Evolutionary conservation across 2,329 filamentous ascomycete genomes (phyloP).

Genomic region (Dactylellina haptotyla): DNA sequence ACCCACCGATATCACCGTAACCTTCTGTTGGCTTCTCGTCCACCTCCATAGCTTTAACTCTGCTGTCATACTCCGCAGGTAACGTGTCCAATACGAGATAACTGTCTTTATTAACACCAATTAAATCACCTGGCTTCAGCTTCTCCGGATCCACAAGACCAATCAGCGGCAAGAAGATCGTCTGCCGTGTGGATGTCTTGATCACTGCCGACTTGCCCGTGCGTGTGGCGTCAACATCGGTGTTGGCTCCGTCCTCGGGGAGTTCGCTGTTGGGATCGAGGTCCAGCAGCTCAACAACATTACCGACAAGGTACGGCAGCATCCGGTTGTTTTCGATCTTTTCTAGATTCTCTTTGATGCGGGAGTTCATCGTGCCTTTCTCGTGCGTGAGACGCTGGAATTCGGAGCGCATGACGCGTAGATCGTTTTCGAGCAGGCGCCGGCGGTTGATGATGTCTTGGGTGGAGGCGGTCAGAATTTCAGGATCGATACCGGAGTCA

Average conservation of each 20-base stretch:
- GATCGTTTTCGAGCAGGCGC: slow-evolving; percentile 94
- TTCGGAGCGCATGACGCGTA: slow-evolving; percentile 98
- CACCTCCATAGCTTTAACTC: slow-evolving; percentile 99
- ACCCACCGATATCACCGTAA: slow-evolving; percentile 95
- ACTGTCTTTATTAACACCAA: slow-evolving; percentile 98
- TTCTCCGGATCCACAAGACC: slow-evolving; percentile 95
- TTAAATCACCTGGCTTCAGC: slow-evolving; percentile 93
- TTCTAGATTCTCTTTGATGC: slow-evolving; percentile 98
- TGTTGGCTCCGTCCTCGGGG: slow-evolving; percentile 96
- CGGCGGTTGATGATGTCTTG: slow-evolving; percentile 91
- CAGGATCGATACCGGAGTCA: slow-evolving; percentile 79
- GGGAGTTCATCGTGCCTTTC: slow-evolving; percentile 94
- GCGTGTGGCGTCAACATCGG: slow-evolving; percentile 94
- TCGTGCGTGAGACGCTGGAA: slow-evolving; percentile 93
- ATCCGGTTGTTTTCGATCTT: slow-evolving; percentile 99
- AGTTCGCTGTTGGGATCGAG: slow-evolving; percentile 96
- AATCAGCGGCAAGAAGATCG: slow-evolving; percentile 97
- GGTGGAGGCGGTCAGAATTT: slow-evolving; percentile 92
- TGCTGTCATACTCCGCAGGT: slow-evolving; percentile 96
- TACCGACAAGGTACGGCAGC: slow-evolving; percentile 96
- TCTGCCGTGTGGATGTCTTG: slow-evolving; percentile 98
- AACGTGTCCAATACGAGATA: slow-evolving; percentile 97
- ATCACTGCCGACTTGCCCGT: slow-evolving; percentile 99
- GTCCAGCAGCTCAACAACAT: slow-evolving; percentile 96
- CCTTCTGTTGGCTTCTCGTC: slow-evolving; percentile 99